Conservation (phyloP, 495 filamentous ascomycete genomes). For the Daldinia childiae region DNA sequence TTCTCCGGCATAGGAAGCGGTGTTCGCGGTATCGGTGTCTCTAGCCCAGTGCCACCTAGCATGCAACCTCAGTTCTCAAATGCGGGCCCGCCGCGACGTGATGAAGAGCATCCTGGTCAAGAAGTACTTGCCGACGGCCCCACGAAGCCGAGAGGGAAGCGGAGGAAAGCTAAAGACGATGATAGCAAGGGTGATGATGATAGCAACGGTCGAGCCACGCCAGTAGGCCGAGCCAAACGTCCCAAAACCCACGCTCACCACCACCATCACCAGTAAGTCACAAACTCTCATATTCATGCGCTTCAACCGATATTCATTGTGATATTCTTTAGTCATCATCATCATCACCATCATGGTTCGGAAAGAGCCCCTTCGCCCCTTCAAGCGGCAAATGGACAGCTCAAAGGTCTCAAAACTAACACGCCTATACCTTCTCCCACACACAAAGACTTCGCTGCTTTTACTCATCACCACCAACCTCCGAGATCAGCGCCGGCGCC, state of each 20-base stretch:
- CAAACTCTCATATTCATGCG: slow-evolving; percentile 24
- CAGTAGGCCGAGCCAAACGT: slow-evolving; percentile 67
- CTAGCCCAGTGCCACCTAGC: slow-evolving; percentile 60
- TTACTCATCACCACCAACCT: slow-evolving; percentile 54
- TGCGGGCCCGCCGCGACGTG: slow-evolving; percentile 52
- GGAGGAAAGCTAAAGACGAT: slow-evolving; percentile 68
- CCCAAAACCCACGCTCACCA: slow-evolving; percentile 67
- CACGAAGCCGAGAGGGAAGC: slow-evolving; percentile 59
- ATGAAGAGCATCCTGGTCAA: slow-evolving; percentile 55
- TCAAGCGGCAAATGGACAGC: slow-evolving; percentile 51
- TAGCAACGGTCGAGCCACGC: slow-evolving; percentile 61
- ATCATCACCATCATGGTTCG: slow-evolving; percentile 77
- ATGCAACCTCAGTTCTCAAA: slow-evolving; percentile 56
- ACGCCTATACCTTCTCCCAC: slow-evolving; percentile 68
- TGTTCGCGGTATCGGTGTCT: slow-evolving; percentile 67
- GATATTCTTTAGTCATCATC: slow-evolving; percentile 65
- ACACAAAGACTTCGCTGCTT: slow-evolving; percentile 55
- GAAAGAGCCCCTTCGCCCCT: slow-evolving; percentile 65
- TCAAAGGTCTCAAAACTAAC: slow-evolving; percentile 55
- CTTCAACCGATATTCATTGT: slow-evolving; percentile 41
- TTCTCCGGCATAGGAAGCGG: slow-evolving; percentile 92
- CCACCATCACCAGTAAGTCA: slow-evolving; percentile 69
- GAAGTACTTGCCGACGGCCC: slow-evolving; percentile 47
- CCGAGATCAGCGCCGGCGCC: slow-evolving; percentile 49
- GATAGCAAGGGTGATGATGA: slow-evolving; percentile 67